Conservation (phyloP, 2,329 filamentous ascomycete species). For the Aureobasidium vineae region DNA sequence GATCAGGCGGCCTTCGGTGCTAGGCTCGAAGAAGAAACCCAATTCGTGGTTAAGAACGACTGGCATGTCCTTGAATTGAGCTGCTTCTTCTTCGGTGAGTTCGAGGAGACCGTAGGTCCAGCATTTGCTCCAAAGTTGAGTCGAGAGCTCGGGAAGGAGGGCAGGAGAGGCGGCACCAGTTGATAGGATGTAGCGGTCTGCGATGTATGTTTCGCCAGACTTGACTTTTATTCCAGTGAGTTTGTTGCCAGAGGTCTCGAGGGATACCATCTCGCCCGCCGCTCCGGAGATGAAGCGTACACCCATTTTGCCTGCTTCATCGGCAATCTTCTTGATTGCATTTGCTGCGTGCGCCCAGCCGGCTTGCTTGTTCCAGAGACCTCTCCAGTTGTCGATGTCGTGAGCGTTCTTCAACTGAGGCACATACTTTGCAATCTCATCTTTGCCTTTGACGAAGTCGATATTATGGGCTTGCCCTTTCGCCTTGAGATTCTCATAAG, state of each 20-base stretch:
- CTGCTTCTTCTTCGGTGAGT: constrained; percentile 49
- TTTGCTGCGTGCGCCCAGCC: constrained; percentile 57
- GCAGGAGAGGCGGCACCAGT: constrained; percentile 51
- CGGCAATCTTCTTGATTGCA: constrained; percentile 48
- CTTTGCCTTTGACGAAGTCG: constrained; percentile 39
- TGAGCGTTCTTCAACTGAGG: constrained; percentile 48
- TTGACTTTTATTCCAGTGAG: constrained; percentile 47
- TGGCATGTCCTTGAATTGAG: constrained; percentile 49
- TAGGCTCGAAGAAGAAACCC: constrained; percentile 54
- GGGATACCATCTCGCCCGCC: constrained; percentile 41
- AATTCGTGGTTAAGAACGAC: constrained; percentile 51
- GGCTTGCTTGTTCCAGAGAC: constrained; percentile 47
- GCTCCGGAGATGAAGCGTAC: constrained; percentile 49
- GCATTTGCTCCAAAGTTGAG: constrained; percentile 53
- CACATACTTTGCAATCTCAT: constrained; percentile 28
- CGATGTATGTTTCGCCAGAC: constrained; percentile 45
- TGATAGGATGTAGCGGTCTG: constrained; percentile 50
- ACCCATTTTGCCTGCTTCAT: constrained; percentile 49
- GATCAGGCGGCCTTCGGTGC: constrained; percentile 47
- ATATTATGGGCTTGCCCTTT: constrained; percentile 44
- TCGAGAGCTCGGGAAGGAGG: constrained; percentile 51
- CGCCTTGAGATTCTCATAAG: constrained; percentile 43
- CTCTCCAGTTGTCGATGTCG: constrained; percentile 53
- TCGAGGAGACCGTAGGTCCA: constrained; percentile 56
- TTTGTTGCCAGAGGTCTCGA: constrained; percentile 42